Percentiles rank a stretch among this genome's conserved stretches.
These are phyloP conservation scores for Lophiotrema nucula DNA, from an alignment of 495 filamentous ascomycete species.

Conservation along the genomic window DNA sequence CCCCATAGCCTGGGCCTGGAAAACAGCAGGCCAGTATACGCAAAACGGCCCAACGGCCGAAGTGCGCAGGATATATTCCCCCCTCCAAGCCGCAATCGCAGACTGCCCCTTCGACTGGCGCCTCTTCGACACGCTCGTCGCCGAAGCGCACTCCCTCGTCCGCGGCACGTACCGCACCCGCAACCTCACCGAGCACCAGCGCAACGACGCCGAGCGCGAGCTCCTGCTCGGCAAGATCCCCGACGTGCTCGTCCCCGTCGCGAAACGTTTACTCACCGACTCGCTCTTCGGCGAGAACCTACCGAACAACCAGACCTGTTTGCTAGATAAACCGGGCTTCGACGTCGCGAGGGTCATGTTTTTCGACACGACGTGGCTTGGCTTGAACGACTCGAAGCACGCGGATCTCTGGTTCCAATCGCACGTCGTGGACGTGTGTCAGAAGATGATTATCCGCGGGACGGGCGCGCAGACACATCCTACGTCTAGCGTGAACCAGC, in stretches of 20 bases:
- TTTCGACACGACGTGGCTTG: constrained; percentile 34
- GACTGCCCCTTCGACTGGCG: constrained; percentile 53
- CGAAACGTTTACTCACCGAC: constrained; percentile 18
- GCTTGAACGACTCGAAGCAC: constrained; percentile 15
- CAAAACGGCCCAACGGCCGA: constrained; percentile 13
- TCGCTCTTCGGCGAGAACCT: constrained; percentile 13
- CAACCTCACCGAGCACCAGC: constrained; percentile 8
- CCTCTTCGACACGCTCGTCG: constrained; percentile 49
- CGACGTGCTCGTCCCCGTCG: constrained; percentile 31
- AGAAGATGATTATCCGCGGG: constrained; percentile 27
- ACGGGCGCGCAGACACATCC: constrained; percentile 19
- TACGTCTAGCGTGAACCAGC: constrained; percentile 16
- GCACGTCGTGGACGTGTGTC: constrained; percentile 33
- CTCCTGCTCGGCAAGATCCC: constrained; percentile 34
- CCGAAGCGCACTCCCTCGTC: constrained; percentile 46
- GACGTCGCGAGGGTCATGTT: constrained; percentile 30
- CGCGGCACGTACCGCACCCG: constrained; percentile 36
- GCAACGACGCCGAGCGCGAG: constrained; percentile 31
- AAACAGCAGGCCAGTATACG: constrained; percentile 19
- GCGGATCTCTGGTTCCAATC: constrained; percentile 1
- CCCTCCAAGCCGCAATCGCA: constrained; percentile 38
- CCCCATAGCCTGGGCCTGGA: constrained; percentile 39
- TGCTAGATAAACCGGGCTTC: constrained; percentile 10
- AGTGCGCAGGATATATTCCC: constrained; percentile 24
- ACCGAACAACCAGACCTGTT: not conserved